These are phyloP conservation scores for Candida vaughaniae DNA, from an alignment of 805 yeast genomes.

Conservation along the genomic window DNA sequence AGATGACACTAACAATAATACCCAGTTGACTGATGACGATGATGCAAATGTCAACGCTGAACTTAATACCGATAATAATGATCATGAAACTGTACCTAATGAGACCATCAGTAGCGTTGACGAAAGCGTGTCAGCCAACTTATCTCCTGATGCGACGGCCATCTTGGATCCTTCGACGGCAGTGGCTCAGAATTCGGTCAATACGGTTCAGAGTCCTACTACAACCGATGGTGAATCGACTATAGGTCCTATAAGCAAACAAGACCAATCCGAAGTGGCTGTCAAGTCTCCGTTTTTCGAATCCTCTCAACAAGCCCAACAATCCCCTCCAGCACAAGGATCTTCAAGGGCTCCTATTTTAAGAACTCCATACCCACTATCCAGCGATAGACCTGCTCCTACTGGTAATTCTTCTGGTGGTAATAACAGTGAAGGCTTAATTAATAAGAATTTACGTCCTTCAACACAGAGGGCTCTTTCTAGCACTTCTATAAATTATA, in stretches of 20 bases:
- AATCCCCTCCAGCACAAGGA: not conserved
- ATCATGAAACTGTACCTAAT: not conserved
- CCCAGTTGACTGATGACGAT: constrained; percentile 1
- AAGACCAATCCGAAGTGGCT: no score
- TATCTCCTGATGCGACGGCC: no score
- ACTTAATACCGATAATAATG: not conserved
- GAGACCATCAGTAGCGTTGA: not conserved
- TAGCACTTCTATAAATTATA: constrained; percentile 8
- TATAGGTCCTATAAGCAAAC: no score
- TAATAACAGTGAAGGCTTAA: constrained; percentile 6
- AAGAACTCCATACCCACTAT: constrained; percentile 4
- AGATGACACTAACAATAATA: not conserved
- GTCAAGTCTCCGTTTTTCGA: no score
- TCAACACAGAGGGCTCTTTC: constrained; percentile 13
- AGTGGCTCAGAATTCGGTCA: no score
- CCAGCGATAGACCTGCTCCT: constrained; percentile 7
- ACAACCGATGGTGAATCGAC: not conserved
- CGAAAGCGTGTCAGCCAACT: not conserved
- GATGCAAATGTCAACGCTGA: not conserved
- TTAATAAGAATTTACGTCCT: constrained; percentile 13
- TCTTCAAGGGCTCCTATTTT: not conserved
- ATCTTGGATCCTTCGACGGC: no score
- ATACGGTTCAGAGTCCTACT: not conserved
- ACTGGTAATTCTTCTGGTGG: constrained; percentile 8
- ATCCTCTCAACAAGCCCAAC: not conserved